Percentiles rank a stretch among this genome's conserved stretches.
Conservation (phyloP, 352 stramenopile genomes). For the Peronospora belbahrii region DNA sequence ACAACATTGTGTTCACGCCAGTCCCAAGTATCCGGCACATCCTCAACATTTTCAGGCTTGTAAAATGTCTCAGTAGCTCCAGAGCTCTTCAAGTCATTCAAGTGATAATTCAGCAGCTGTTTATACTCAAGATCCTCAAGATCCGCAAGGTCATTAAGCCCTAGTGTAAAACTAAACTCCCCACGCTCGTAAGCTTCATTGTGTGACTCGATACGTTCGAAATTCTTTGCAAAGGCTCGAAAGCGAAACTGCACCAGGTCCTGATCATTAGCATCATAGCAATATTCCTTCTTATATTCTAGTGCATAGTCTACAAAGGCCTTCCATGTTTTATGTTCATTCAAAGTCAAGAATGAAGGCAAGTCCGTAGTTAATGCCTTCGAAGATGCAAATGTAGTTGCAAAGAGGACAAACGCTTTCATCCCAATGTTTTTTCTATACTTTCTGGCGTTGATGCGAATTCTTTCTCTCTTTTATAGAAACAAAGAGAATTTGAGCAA, state of each 20-base stretch:
- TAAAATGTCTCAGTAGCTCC: slow-evolving; percentile 16
- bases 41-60: slow-evolving; percentile 8
- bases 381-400: not conserved
- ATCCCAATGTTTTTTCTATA: too few relatives aligned
- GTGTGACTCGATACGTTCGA: slow-evolving; percentile 40
- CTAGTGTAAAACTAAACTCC: slow-evolving; percentile 43
- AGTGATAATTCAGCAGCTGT: slow-evolving; percentile 28
- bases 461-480: too few relatives aligned
- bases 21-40: slow-evolving; percentile 81
- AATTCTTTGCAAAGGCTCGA: slow-evolving; percentile 38
- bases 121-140: slow-evolving; percentile 35
- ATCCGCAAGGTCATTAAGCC: slow-evolving; percentile 39
- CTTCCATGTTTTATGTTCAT: slow-evolving; percentile 32
- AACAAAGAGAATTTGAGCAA: too few relatives aligned
- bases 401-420: slow-evolving; percentile 15
- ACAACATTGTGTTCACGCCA: slow-evolving; percentile 90
- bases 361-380: slow-evolving; percentile 13
- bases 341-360: slow-evolving; percentile 6
- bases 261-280: slow-evolving; percentile 30
- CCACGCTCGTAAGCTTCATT: slow-evolving; percentile 40
- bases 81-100: not conserved
- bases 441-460: too few relatives aligned
- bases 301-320: slow-evolving; percentile 50
- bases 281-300: slow-evolving; percentile 46
- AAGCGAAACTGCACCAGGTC: slow-evolving; percentile 35